Conservation (phyloP, 2,329 filamentous ascomycete species). For the Pleurostoma richardsiae region DNA sequence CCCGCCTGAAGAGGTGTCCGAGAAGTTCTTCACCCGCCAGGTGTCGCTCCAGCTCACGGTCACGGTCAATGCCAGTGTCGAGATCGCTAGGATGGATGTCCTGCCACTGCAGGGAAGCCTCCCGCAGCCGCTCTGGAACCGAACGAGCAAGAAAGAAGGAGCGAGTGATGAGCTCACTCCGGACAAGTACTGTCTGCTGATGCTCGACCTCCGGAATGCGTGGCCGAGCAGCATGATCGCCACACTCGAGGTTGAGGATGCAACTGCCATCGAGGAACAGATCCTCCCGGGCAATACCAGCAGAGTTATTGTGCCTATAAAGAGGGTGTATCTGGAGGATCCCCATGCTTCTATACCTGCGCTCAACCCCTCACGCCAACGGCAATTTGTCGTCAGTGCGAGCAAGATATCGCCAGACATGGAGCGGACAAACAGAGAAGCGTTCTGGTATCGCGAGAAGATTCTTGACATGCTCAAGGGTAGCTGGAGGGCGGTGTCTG, state of each 20-base stretch:
- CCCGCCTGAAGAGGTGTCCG: slow-evolving; percentile 59
- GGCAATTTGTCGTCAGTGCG: slow-evolving; percentile 88
- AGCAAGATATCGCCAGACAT: slow-evolving; percentile 73
- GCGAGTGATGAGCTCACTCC: slow-evolving; percentile 30
- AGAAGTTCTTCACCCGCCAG: slow-evolving; percentile 79
- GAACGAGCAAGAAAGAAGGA: slow-evolving; percentile 25
- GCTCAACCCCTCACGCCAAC: slow-evolving; percentile 73
- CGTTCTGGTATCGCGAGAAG: slow-evolving; percentile 87
- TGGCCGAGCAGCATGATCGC: slow-evolving; percentile 79
- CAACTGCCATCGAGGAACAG: slow-evolving; percentile 44
- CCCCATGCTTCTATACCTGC: slow-evolving; percentile 74
- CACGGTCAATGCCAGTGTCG: slow-evolving; percentile 88
- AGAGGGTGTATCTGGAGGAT: slow-evolving; percentile 69
- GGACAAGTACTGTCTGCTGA: slow-evolving; percentile 69
- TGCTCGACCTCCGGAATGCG: slow-evolving; percentile 82
- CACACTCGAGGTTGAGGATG: slow-evolving; percentile 50
- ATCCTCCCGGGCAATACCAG: slow-evolving; percentile 66
- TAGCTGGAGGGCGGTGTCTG: slow-evolving; percentile 59
- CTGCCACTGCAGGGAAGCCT: slow-evolving; percentile 67
- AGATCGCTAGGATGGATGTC: slow-evolving; percentile 75
- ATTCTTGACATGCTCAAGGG: slow-evolving; percentile 68
- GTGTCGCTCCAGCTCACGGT: slow-evolving; percentile 75
- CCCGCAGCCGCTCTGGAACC: slow-evolving; percentile 54
- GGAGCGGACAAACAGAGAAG: slow-evolving; percentile 72
- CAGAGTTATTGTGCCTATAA: slow-evolving; percentile 71